Base-by-base conservation (phyloP, 306 rosid genomes). In the Mucuna pruriens region DNA sequence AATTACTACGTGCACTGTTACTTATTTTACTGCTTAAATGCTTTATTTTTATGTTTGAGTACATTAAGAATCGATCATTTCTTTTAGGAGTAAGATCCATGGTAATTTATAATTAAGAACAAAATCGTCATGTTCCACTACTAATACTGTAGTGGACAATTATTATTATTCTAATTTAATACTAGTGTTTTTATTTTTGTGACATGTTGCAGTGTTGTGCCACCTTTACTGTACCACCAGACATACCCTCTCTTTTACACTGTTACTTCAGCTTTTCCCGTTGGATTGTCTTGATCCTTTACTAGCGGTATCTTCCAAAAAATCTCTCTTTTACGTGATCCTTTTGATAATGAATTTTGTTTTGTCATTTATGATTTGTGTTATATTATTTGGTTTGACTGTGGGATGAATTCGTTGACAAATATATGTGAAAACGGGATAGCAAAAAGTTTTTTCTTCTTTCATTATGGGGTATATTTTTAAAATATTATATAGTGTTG, bases 161-260 rank as follows among this genome's bases (percentile, higher is more conserved):
- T n/a, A n/a, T n/a, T n/a, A 16, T 33, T 13, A 4, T 8, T 66
- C 8, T 12, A 8, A 2, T 34, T 2, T 40, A 19, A 22, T 33
- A n/a, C n/a, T n/a, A 4, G 22, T 51, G 0, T 25, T 52, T 45
- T 20, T 81, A 52, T 4, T 49, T 31, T 31, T 16, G 15, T 33
- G 6, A 44, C 17, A 13, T 33, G 2, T 48, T 22, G 69, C 88
- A 94, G 98, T 85, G 31, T 29, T 94, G 52, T 84, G 94, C 58
- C 94, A 96, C n/a, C 77, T 94, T 71, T 90, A 76, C 60, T 89
- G 77, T 94, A 91, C 81, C 85, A 82, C 73, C 90, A 89, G 91
- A 94, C 79, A 82, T 97, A 94, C 26, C 98, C 98, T 17, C 86
- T 94, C 20, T 60, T 94, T 79, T 94, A 90, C 83, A 94, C 96